Evolutionary conservation across 129 eudicot species (phyloP).

Genomic region (Arctium minus): DNA sequence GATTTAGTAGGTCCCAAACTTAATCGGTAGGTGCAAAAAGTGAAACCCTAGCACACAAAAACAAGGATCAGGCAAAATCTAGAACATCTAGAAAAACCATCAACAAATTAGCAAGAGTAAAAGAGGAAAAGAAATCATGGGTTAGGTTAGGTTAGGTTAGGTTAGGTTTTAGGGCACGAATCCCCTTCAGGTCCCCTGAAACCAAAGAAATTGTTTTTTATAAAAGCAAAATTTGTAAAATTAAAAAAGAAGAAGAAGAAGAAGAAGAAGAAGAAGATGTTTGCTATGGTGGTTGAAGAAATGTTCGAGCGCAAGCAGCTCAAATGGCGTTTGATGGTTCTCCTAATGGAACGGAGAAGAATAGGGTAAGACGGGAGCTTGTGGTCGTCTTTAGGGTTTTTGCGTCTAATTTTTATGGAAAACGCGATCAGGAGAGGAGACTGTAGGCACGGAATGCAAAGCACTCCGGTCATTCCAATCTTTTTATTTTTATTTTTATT

Average conservation of each 20-base stretch:
- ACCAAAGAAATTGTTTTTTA: conserved; percentile 1
- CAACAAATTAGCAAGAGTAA: conserved; percentile 27
- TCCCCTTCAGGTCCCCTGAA: conserved; percentile 9
- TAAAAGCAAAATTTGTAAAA: background rate
- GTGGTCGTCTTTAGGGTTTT: conserved; percentile 21
- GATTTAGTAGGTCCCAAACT: conserved; percentile 19
- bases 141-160: background rate
- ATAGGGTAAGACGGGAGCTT: conserved; percentile 19
- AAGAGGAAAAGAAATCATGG: conserved; percentile 5
- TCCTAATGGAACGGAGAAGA: conserved; percentile 10
- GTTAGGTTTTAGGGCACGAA: conserved; percentile 19
- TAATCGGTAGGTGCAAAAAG: conserved; percentile 26
- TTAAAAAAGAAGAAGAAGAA: background rate
- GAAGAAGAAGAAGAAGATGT: background rate
- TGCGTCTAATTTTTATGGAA: background rate
- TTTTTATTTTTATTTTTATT: too few relatives aligned
- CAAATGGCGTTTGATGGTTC: conserved; percentile 7
- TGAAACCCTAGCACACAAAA: conserved; percentile 56
- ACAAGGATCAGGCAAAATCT: conserved; percentile 35
- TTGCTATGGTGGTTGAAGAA: background rate
- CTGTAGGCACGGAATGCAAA: conserved; percentile 4
- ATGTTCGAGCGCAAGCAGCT: background rate
- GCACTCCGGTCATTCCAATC: background rate
- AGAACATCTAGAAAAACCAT: conserved; percentile 18
- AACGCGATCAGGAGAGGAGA: background rate